Evolutionary conservation across 257 asterid species (phyloP).

Genomic region (Jacaranda mimosifolia): DNA sequence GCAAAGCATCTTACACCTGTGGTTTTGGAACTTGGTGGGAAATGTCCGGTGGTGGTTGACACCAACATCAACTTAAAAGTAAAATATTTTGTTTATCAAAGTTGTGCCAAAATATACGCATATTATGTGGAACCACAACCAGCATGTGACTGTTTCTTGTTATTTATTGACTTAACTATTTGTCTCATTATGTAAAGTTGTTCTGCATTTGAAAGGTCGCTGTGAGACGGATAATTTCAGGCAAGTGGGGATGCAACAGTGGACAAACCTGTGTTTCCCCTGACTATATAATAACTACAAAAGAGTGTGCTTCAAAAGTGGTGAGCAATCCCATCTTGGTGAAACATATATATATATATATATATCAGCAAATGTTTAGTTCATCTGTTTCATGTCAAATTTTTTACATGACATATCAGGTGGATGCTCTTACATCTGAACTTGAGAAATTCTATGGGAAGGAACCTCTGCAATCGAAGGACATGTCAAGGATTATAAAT

Average conservation of each 20-base stretch:
- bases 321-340: slow-evolving; percentile 42
- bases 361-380: background rate
- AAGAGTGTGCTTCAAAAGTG: slow-evolving; percentile 63
- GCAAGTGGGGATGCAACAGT: slow-evolving; percentile 91
- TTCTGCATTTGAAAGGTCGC: slow-evolving; percentile 59
- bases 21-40: slow-evolving; percentile 92
- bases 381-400: background rate
- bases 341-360: background rate
- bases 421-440: slow-evolving; percentile 59
- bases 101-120: background rate
- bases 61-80: slow-evolving; percentile 67
- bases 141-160: background rate
- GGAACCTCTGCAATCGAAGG: slow-evolving; percentile 72
- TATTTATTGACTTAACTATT: background rate
- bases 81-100: slow-evolving; percentile 20
- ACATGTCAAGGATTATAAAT: slow-evolving; percentile 77
- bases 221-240: slow-evolving; percentile 77
- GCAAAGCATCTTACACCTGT: slow-evolving; percentile 96
- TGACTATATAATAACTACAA: slow-evolving; percentile 77
- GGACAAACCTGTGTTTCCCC: slow-evolving; percentile 94
- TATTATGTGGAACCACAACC: background rate
- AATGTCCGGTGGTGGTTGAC: slow-evolving; percentile 83
- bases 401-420: slow-evolving; percentile 46
- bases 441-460: slow-evolving; percentile 76
- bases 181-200: background rate